A percentile compares a stretch with the other conserved stretches of the same genome.
Conservation (phyloP, 306 rosid species). For the Pyrus pyrifolia region DNA sequence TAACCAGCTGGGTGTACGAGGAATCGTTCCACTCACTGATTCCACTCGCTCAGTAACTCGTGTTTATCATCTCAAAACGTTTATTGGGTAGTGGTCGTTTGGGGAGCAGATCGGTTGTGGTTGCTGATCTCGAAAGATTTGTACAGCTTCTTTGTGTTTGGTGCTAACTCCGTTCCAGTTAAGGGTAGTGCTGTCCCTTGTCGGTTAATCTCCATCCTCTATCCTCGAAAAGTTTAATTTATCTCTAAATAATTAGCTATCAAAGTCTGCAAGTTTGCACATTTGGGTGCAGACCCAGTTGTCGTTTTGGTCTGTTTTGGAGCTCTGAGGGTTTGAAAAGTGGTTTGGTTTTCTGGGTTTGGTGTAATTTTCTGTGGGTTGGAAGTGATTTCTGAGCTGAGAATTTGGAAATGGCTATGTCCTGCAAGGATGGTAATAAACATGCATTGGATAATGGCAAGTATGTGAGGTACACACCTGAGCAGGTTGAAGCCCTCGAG, state of each 20-base stretch:
- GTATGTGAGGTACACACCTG: constrained; percentile 96
- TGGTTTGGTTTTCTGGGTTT: constrained; percentile 6
- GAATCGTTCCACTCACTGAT: not conserved
- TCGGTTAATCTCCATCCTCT: constrained; percentile 10
- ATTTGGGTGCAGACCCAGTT: constrained; percentile 1
- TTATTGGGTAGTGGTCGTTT: not conserved
- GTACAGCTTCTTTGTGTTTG: constrained; percentile 37
- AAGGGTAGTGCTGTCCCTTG: constrained; percentile 20
- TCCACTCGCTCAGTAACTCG: not conserved
- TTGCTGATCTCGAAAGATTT: constrained; percentile 56
- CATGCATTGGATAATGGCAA: constrained; percentile 69
- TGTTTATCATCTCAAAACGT: not conserved
- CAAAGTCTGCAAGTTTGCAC: constrained; percentile 8
- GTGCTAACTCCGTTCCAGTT: constrained; percentile 30
- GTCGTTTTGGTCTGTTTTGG: constrained; percentile 4
- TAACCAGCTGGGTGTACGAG: constrained; percentile 1
- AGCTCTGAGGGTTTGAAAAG: constrained; percentile 10
- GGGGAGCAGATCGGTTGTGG: constrained; percentile 34
- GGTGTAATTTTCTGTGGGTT: constrained; percentile 12
- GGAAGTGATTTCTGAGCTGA: constrained; percentile 7
- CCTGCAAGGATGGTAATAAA: constrained; percentile 99
- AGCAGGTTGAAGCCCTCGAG: constrained; percentile 99
- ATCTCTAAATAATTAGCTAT: constrained; percentile 1
- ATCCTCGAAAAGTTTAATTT: not conserved
- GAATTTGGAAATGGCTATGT: constrained; percentile 54